These are phyloP conservation scores for Ceriops tagal DNA, from an alignment of 345 rosid species.

Conservation along the genomic window DNA sequence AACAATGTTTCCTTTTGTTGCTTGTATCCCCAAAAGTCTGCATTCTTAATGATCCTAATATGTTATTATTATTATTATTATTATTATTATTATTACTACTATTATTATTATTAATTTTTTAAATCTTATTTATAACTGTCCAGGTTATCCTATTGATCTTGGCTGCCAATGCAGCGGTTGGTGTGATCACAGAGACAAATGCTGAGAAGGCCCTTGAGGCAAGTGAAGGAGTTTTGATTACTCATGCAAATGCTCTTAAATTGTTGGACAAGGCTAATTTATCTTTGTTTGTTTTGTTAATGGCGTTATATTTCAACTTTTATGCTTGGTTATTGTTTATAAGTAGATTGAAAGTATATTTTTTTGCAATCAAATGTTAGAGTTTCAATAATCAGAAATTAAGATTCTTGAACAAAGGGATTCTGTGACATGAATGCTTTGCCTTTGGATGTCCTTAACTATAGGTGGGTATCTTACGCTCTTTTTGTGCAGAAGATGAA, in stretches of 20 bases:
- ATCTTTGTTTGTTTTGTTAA: background rate
- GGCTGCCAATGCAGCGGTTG: slow-evolving; percentile 99
- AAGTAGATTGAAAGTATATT: too few relatives aligned
- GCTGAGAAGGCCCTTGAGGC: slow-evolving; percentile 99
- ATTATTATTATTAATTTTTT: slow-evolving; percentile 1
- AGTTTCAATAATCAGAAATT: too few relatives aligned
- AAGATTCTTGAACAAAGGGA: too few relatives aligned
- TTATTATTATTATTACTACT: slow-evolving; percentile 7
- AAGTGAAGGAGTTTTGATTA: slow-evolving; percentile 22
- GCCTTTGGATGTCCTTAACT: too few relatives aligned
- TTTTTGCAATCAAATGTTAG: too few relatives aligned
- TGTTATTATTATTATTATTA: slow-evolving; percentile 13
- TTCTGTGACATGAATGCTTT: too few relatives aligned
- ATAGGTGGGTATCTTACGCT: too few relatives aligned
- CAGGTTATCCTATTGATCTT: slow-evolving; percentile 93
- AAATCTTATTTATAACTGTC: background rate
- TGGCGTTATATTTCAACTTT: background rate
- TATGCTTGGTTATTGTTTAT: background rate
- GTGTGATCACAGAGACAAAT: slow-evolving; percentile 97
- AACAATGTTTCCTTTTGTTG: background rate
- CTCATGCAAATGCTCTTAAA: slow-evolving; percentile 9
- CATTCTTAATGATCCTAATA: slow-evolving; percentile 2
- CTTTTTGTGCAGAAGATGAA: too few relatives aligned
- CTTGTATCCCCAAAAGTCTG: background rate
- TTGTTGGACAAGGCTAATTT: background rate